These are phyloP conservation scores for Kuraishia cidri DNA, from an alignment of 805 yeast species.

Conservation along the genomic window DNA sequence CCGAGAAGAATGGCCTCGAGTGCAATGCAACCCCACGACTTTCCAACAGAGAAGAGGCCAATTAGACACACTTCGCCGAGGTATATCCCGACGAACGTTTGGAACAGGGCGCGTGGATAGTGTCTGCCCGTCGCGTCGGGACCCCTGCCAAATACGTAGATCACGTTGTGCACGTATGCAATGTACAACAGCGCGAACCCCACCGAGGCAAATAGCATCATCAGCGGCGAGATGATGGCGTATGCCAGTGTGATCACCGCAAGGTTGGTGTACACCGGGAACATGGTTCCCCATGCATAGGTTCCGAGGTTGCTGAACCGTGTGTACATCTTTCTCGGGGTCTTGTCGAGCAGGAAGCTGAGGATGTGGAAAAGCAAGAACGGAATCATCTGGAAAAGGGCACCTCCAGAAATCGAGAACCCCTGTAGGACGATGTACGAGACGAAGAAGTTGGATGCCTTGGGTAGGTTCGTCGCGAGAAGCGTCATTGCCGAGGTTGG, in stretches of 20 bases:
- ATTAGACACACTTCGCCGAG: slow-evolving; percentile 79
- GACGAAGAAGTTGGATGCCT: slow-evolving; percentile 64
- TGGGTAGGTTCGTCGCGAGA: slow-evolving; percentile 62
- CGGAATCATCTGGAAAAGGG: slow-evolving; percentile 52
- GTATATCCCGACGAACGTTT: slow-evolving; percentile 82
- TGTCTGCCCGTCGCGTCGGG: slow-evolving; percentile 73
- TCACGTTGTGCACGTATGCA: slow-evolving; percentile 70
- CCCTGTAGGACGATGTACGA: slow-evolving; percentile 66
- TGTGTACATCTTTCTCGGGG: slow-evolving; percentile 59
- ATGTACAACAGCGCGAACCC: slow-evolving; percentile 69
- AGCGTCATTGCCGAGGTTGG: slow-evolving; percentile 51
- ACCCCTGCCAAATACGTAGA: slow-evolving; percentile 59
- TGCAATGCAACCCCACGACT: slow-evolving; percentile 92
- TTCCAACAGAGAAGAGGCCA: slow-evolving; percentile 83
- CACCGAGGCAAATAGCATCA: slow-evolving; percentile 61
- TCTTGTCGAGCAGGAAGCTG: slow-evolving; percentile 47
- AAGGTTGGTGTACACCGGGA: slow-evolving; percentile 68
- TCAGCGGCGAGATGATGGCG: slow-evolving; percentile 73
- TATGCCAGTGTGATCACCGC: slow-evolving; percentile 63
- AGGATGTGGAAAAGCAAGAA: slow-evolving; percentile 51
- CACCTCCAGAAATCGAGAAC: slow-evolving; percentile 54
- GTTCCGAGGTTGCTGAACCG: slow-evolving; percentile 47
- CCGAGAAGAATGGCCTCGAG: slow-evolving; percentile 60
- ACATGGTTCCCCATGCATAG: slow-evolving; percentile 65
- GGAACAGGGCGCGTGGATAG: slow-evolving; percentile 85